Base-by-base conservation (phyloP, 1,139 yeast genomes). In the Geotrichum macrosporum region DNA sequence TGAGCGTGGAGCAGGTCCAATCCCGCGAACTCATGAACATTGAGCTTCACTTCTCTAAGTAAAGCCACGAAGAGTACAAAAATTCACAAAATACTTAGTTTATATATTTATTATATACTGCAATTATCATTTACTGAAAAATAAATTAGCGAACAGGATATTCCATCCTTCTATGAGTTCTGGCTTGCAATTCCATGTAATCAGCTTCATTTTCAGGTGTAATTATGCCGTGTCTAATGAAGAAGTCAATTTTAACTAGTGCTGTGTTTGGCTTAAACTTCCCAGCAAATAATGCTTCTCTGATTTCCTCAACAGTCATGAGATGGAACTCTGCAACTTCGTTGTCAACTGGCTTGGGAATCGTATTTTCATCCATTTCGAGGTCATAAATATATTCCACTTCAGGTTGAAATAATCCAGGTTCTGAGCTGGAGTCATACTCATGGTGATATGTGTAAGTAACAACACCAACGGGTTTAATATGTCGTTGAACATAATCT, bases 261-360 rank as follows among this genome's bases (percentile, higher is more conserved):
- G 83, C 95, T 66, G 96, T 84, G 58, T 92, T 92, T 35, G 95
- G 95, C 64, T 92, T 92, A 69, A 92, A 92, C 55, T 80, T 77
- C 0, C 78, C 79, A 0, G 63, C 61, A 6, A 61, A 58, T 22
- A 89, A 58, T 19, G 75, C 71, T 21, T 60, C 53, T 30, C 74
- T 53, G 0, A 86, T 76, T 53, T 84, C 81, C 8, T 74, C 78
- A 1, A 0, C 46, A 2, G 48, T 40, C 47, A 46, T 35, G 3
- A 49, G 40, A 31, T 39, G 32, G 26, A 49, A 49, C 20, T 40
- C 47, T n/a, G 45, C 50, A 4, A 49, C 52, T 22, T 49, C 52
- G 9, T 41, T 44, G 30, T 49, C 52, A 19, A 40, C 27, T 20
- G 96, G 96, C 6, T 59, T 64, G 0, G 96, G 96, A 0, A 69